phyloP scores from a whole-genome alignment of 352 stramenopile species.

The Pythium apleroticum region DNA sequence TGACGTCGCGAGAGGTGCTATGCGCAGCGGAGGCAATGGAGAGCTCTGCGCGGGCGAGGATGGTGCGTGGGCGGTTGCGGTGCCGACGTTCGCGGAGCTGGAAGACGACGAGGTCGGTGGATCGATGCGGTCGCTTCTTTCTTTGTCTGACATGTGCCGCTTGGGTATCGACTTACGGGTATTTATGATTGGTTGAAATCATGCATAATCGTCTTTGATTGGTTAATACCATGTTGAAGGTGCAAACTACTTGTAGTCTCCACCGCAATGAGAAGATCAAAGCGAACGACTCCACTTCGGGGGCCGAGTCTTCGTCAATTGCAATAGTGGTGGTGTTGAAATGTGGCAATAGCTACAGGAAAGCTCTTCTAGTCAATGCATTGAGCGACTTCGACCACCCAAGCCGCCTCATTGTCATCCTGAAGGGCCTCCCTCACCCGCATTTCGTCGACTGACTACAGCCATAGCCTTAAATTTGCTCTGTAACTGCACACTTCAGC shows the following conservation, averaged over 20 bases:
- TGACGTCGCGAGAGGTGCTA: not conserved
- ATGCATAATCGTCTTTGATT: not conserved
- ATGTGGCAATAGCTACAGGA: too few relatives aligned
- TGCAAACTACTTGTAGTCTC: not conserved
- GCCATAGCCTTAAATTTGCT: not conserved
- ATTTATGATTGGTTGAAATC: conserved; percentile 19
- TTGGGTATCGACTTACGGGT: not conserved
- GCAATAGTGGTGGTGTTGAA: too few relatives aligned
- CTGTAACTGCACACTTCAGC: conserved; percentile 7
- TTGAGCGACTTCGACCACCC: too few relatives aligned
- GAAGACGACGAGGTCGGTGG: not conserved
- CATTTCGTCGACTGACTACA: not conserved
- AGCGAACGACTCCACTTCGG: not conserved
- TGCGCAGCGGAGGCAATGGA: not conserved
- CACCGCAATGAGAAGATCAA: not conserved
- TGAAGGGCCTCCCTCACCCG: not conserved
- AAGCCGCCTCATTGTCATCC: too few relatives aligned
- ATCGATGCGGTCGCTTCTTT: not conserved
- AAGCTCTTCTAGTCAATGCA: too few relatives aligned
- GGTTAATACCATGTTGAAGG: conserved; percentile 5
- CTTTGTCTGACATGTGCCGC: not conserved
- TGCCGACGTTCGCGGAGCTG: not conserved
- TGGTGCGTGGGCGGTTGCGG: not conserved
- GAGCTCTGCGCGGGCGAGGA: not conserved
- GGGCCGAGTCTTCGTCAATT: too few relatives aligned